Base-by-base conservation (phyloP, 202 grass and related monocot genomes). In the Eragrostis tef region DNA sequence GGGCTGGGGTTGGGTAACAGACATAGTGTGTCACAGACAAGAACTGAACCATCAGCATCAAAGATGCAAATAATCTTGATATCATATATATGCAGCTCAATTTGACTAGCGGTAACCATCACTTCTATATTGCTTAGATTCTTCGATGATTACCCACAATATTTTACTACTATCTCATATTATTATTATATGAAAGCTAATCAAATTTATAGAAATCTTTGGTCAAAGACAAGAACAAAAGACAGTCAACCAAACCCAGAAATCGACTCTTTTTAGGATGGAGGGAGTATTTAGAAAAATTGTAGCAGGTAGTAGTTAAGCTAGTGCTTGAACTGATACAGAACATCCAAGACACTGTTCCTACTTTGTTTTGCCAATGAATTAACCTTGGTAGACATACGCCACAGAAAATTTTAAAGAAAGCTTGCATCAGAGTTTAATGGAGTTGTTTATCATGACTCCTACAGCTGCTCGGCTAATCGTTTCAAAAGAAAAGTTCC, bases 341-440 rank as follows among this genome's bases (percentile, higher is more conserved):
- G 45, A 47, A 22, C 25, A 24, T 58, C 50, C 63, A 83, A 45
- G 11, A 34, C 48, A 13, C 19, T 6, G 16, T 76, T 69, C 39
- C 11, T 60, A 77, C 22, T 77, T 63, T 56, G 25, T 67, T 77
- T 77, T 42, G 42, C 49, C 17, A 45, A 11, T 11, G 45, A 14
- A 76, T 62, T 76, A 14, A 76, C 41, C 54, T 76, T 62, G 42
- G 41, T 62, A 46, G 2, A 41, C 57, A 74, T 6, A 74, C 9
- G 20, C n/a, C 41, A 56, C 50, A 74, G 27, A 57, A 6, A 15
- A 21, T 69, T 74, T 17, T 51, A 5, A 39, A 39, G 34, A 39
- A 39, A 39, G 34, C 29, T 39, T 39, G 34, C 34, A 39, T 41
- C 21, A 46, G 39, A 76, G 17, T 25, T 22, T 13, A 60, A 19